Conservation (phyloP, 345 rosid genomes). For the Gossypium raimondii region DNA sequence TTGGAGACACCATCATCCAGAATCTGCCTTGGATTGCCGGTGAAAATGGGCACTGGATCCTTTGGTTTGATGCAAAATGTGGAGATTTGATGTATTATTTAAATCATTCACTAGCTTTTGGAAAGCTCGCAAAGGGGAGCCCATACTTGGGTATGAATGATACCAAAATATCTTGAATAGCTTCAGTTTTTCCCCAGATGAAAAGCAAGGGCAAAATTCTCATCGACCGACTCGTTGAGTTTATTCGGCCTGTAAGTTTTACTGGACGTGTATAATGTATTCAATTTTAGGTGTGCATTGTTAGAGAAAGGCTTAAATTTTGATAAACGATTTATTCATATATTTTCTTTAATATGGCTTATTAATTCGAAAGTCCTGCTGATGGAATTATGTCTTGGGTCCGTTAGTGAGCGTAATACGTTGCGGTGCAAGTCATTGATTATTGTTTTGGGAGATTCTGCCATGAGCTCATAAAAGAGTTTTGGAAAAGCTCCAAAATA, state of each 20-base stretch:
- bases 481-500: too few species aligned
- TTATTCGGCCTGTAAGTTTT: not conserved
- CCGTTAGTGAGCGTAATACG: not conserved
- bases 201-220: not conserved
- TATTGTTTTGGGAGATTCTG: not conserved
- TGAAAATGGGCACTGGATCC: slow-evolving; percentile 85
- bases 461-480: too few species aligned
- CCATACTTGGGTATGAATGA: not conserved
- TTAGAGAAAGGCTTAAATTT: not conserved
- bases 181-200: not conserved
- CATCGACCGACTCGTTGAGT: not conserved
- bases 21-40: slow-evolving; percentile 87
- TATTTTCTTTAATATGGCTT: not conserved
- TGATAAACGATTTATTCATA: not conserved
- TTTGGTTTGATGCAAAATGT: slow-evolving; percentile 79
- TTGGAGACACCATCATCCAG: slow-evolving; percentile 85
- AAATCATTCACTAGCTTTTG: not conserved
- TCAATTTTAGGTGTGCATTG: not conserved
- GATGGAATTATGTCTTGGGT: not conserved
- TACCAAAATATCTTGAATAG: not conserved
- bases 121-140: not conserved
- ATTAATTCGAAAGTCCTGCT: not conserved
- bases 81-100: slow-evolving; percentile 28
- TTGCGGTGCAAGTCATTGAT: not conserved
- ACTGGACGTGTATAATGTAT: not conserved